Conservation (phyloP, 306 rosid species). For the Vigna radiata region DNA sequence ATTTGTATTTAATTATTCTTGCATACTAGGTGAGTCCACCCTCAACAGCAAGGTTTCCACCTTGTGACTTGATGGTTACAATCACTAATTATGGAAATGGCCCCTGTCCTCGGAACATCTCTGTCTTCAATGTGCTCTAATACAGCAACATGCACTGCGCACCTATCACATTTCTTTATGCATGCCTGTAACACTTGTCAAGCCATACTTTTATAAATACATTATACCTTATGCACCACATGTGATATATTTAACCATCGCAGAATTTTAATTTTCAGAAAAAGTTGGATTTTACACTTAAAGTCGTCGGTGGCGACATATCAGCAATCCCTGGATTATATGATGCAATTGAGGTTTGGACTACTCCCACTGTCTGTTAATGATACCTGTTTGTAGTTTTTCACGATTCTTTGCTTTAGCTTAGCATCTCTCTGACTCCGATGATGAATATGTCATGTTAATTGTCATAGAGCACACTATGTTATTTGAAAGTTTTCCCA, state of each 20-base stretch:
- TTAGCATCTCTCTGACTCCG: conserved; percentile 6
- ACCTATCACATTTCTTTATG: conserved; percentile 33
- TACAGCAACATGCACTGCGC: conserved; percentile 2
- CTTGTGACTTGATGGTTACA: conserved; percentile 9
- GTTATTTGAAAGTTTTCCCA: conserved; percentile 29
- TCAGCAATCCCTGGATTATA: conserved; percentile 86
- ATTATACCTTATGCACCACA: conserved; percentile 16
- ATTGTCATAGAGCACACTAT: conserved; percentile 21
- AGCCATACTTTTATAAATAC: conserved; percentile 4
- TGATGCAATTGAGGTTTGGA: conserved; percentile 83
- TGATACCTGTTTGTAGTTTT: conserved; percentile 29
- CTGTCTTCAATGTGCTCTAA: conserved; percentile 9
- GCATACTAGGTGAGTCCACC: conserved; percentile 10
- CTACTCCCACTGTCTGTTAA: conserved; percentile 30
- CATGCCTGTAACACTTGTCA: conserved; percentile 26
- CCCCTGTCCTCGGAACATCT: conserved; percentile 1
- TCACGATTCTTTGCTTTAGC: conserved; percentile 23
- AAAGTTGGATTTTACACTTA: conserved; percentile 85
- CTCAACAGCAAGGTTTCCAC: background rate
- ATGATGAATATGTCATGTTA: conserved; percentile 22
- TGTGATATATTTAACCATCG: conserved; percentile 32
- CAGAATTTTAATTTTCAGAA: conserved; percentile 63
- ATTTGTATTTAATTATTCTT: conserved; percentile 11
- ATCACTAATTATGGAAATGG: conserved; percentile 6
- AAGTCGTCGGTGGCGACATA: conserved; percentile 92